Conservation (phyloP, 495 filamentous ascomycete genomes). For the Ascodesmis nigricans region DNA sequence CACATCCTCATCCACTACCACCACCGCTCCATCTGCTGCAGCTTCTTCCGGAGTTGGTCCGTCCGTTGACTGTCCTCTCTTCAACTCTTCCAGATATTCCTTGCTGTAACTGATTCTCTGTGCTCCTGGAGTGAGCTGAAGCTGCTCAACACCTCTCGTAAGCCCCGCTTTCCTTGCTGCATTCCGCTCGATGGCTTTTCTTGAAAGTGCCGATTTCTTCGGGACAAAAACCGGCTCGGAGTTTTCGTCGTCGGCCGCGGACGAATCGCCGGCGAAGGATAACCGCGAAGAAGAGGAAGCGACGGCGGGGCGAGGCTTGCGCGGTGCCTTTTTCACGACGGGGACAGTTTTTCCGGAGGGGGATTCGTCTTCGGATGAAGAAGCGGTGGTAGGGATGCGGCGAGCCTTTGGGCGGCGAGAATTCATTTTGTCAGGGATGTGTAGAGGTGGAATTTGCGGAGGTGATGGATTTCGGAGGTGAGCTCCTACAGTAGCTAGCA, state of each 20-base stretch:
- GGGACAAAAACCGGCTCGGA: conserved; percentile 38
- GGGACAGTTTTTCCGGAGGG: not conserved
- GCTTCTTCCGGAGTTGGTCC: conserved; percentile 39
- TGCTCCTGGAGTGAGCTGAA: conserved; percentile 26
- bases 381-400: not conserved
- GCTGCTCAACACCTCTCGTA: conserved; percentile 10
- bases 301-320: not conserved
- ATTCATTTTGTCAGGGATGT: no score
- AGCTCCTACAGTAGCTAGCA: no score
- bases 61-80: conserved; percentile 45
- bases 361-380: conserved; percentile 1
- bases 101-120: conserved; percentile 68
- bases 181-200: conserved; percentile 50
- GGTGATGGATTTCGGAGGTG: no score
- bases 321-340: not conserved
- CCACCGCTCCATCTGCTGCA: conserved; percentile 19
- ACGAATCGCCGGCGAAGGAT: conserved; percentile 49
- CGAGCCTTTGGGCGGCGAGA: no score
- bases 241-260: conserved; percentile 32
- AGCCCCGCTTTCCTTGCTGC: conserved; percentile 30
- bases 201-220: conserved; percentile 47
- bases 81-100: conserved; percentile 67
- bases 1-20: conserved; percentile 26
- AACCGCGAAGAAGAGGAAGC: conserved; percentile 25
- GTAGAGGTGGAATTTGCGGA: no score